Base-by-base conservation (phyloP, 202 grass and related monocot genomes). In the Tripidium arundinaceum region DNA sequence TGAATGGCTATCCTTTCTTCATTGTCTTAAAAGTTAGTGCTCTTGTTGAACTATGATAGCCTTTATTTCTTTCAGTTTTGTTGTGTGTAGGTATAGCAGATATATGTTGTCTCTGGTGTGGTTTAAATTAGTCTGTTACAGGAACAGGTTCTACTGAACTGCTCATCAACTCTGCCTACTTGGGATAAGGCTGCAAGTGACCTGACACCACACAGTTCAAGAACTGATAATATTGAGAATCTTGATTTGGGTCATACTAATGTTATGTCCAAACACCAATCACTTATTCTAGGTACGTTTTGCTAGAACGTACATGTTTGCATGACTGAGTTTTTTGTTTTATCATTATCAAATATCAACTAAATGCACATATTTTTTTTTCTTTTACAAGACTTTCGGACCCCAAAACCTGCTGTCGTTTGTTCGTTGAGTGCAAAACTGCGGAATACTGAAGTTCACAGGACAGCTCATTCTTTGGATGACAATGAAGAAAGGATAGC, bases 111-210 rank as follows among this genome's bases (percentile, higher is more conserved):
- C 75, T 84, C 55, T 42, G 74, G 11, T 14, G 34, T 61, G 5
- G 33, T 7, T 74, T 75, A 66, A 59, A 29, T 74, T 67, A 54
- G 38, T n/a, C 59, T 84, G 46, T 83, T 83, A 58, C 83, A 97
- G 91, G 89, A 94, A 66, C 81, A 88, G 49, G 77, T 65, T 34
- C 26, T 90, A 86, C 68, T 97, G 82, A 86, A 77, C 70, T 59
- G 39, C 76, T 66, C 72, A 11, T 25, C 31, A 68, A 79, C 49
- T 71, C 25, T 84, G 55, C 85, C 84, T 82, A 54, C 68, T 49
- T 97, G 91, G 91, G 58, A 88, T 63, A 93, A 88, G 46, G 80
- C 77, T 58, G 63, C 79, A 84, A 74, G 29, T 84, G 81, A 83
- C 26, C 42, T 84, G 50, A 29, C 78, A 78, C 33, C 26, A 27